Conservation (phyloP, 2,329 filamentous ascomycete species). For the Paraphoma sp. region DNA sequence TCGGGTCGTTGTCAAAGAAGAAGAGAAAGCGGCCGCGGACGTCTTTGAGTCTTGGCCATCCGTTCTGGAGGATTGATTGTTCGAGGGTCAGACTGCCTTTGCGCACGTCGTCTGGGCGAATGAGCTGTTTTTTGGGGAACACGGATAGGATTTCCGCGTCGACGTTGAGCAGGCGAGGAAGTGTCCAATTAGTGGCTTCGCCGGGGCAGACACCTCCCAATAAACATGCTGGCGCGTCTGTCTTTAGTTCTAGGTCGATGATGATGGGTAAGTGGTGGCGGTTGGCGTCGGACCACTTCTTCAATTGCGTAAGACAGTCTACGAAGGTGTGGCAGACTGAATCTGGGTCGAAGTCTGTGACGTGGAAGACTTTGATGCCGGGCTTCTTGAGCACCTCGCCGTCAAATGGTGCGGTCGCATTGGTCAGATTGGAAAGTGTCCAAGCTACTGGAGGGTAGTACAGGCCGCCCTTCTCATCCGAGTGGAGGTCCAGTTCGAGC, state of each 20-base stretch:
- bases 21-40: constrained; percentile 57
- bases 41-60: constrained; percentile 57
- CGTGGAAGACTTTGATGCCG: constrained; percentile 59
- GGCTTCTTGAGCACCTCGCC: constrained; percentile 50
- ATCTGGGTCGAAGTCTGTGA: constrained; percentile 58
- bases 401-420: constrained; percentile 48
- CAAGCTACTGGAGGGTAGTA: constrained; percentile 56
- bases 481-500: constrained; percentile 58
- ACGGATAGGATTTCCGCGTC: constrained; percentile 57
- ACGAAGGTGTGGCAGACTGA: constrained; percentile 56
- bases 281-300: constrained; percentile 54
- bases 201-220: constrained; percentile 48
- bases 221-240: constrained; percentile 43
- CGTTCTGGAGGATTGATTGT: constrained; percentile 52
- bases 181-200: constrained; percentile 53
- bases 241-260: constrained; percentile 60
- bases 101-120: constrained; percentile 58
- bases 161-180: constrained; percentile 51
- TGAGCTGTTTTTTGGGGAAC: constrained; percentile 50
- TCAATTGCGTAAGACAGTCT: constrained; percentile 53
- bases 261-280: constrained; percentile 55
- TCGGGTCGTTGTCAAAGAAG: constrained; percentile 59
- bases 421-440: constrained; percentile 49
- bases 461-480: constrained; percentile 56
- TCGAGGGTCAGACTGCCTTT: constrained; percentile 53